phyloP scores from a whole-genome alignment of 805 yeast species.

The Debaryomyces castellii region DNA sequence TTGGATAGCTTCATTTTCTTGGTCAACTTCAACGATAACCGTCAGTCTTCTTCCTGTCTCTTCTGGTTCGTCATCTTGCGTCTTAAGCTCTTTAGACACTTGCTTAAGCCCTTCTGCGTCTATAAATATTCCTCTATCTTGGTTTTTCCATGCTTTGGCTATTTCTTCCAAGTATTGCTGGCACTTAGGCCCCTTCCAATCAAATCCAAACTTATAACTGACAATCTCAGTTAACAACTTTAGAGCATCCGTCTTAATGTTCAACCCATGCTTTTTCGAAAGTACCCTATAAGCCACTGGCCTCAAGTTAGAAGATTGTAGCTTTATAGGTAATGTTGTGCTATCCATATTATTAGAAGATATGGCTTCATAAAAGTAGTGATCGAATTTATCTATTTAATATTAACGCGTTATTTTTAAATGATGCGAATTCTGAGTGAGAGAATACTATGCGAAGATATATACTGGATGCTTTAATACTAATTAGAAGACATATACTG shows the following conservation, averaged over 20 bases:
- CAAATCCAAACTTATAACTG: constrained; percentile 76
- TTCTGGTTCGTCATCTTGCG: constrained; percentile 3
- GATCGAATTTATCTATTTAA: background rate
- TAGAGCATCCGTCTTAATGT: constrained; percentile 83
- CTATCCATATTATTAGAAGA: constrained; percentile 1
- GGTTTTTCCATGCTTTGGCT: constrained; percentile 83
- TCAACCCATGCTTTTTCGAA: constrained; percentile 90
- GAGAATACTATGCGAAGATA: too few relatives aligned
- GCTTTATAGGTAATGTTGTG: constrained; percentile 60
- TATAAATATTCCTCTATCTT: constrained; percentile 81
- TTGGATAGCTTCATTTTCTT: constrained; percentile 36
- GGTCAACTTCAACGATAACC: constrained; percentile 13
- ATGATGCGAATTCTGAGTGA: constrained; percentile 1
- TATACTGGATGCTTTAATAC: too few relatives aligned
- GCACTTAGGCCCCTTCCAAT: constrained; percentile 74
- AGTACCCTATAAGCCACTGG: constrained; percentile 89
- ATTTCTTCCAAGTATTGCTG: constrained; percentile 71
- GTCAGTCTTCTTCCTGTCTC: constrained; percentile 19
- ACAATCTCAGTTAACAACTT: constrained; percentile 69
- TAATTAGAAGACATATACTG: too few relatives aligned
- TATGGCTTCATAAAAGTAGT: background rate
- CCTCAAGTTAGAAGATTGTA: constrained; percentile 79
- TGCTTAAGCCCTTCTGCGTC: constrained; percentile 70
- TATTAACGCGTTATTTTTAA: background rate
- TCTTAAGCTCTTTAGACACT: constrained; percentile 56